Evolutionary conservation across 164 flowering plant species (phyloP).

Genomic region (Euptelea pleiosperma): DNA sequence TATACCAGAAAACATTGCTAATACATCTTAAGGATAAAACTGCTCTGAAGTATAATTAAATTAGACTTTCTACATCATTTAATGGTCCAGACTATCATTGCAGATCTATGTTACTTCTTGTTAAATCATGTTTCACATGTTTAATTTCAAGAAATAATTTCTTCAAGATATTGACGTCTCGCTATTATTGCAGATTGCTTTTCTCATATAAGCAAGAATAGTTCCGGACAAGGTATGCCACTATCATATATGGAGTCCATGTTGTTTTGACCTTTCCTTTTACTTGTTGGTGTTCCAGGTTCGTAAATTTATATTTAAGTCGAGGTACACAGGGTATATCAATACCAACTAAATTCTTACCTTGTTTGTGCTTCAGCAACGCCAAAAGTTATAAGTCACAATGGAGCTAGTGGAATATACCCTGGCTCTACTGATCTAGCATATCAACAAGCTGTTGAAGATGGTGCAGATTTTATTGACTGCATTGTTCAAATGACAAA

Average conservation of each 20-base stretch:
- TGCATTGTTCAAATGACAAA: conserved; percentile 83
- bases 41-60: too few species aligned
- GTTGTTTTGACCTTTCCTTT: background rate
- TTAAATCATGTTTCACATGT: too few species aligned
- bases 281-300: background rate
- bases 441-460: conserved; percentile 66
- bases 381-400: conserved; percentile 56
- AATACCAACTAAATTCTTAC: conserved; percentile 3
- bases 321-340: background rate
- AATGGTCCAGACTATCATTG: background rate
- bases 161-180: conserved; percentile 15
- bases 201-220: conserved; percentile 57
- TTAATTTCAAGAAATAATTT: background rate
- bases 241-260: conserved; percentile 7
- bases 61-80: too few species aligned
- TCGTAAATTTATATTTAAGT: background rate
- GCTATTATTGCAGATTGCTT: conserved; percentile 63
- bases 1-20: too few species aligned
- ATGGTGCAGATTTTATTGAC: conserved; percentile 83
- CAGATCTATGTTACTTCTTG: too few species aligned
- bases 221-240: conserved; percentile 54
- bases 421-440: conserved; percentile 85
- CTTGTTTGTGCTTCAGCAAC: conserved; percentile 39
- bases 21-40: too few species aligned
- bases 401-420: conserved; percentile 88